phyloP scores from a whole-genome alignment of 352 stramenopile species.

The Globisporangium spiculum region DNA sequence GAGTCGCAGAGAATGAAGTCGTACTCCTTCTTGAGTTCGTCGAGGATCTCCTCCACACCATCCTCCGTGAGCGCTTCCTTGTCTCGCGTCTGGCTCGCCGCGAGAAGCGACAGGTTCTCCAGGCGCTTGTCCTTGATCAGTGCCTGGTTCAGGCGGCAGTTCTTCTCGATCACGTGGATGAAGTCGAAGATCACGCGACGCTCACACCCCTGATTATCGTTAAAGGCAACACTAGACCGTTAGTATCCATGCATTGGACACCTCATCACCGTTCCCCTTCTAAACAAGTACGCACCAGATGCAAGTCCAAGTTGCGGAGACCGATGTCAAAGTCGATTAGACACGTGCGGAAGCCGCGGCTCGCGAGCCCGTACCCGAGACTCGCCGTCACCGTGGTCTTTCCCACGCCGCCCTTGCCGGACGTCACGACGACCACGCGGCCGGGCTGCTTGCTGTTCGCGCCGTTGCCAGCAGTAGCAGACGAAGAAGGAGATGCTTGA shows the following conservation, averaged over 20 bases:
- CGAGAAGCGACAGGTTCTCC: slow-evolving; percentile 79
- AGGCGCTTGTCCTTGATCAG: slow-evolving; percentile 91
- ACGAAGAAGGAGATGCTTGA: background rate
- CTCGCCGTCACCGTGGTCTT: slow-evolving; percentile 92
- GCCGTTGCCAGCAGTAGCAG: background rate
- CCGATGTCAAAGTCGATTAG: slow-evolving; percentile 95
- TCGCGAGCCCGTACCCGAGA: slow-evolving; percentile 79
- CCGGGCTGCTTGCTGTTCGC: slow-evolving; percentile 19
- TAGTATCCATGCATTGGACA: background rate
- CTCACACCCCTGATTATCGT: slow-evolving; percentile 60
- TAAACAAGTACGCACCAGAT: slow-evolving; percentile 42
- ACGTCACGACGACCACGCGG: slow-evolving; percentile 89
- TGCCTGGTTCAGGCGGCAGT: slow-evolving; percentile 87
- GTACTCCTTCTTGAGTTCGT: slow-evolving; percentile 79
- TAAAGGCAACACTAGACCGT: background rate
- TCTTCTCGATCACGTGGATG: slow-evolving; percentile 91
- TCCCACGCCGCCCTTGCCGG: slow-evolving; percentile 91
- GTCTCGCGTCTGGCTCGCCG: slow-evolving; percentile 88
- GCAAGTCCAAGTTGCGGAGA: slow-evolving; percentile 90
- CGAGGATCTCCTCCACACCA: slow-evolving; percentile 81
- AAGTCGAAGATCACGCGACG: slow-evolving; percentile 94
- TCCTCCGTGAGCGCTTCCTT: slow-evolving; percentile 90
- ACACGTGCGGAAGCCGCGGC: slow-evolving; percentile 84
- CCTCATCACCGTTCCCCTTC: background rate
- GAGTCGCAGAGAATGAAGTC: slow-evolving; percentile 92